These are phyloP conservation scores for Heliamphora pulchella DNA, from an alignment of 179 eudicot species.

Conservation along the genomic window DNA sequence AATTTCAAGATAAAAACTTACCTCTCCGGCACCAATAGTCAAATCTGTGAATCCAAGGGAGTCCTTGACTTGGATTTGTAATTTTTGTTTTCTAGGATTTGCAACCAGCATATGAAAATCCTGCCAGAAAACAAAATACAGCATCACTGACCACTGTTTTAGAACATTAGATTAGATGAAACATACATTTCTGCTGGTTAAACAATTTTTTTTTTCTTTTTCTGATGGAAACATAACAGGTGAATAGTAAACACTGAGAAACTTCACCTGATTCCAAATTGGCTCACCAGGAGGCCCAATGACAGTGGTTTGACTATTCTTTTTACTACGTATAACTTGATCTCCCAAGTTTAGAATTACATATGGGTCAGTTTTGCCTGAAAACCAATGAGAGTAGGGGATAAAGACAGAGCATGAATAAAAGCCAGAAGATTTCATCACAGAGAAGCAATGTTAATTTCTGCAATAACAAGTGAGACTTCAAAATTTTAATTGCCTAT, in stretches of 20 bases:
- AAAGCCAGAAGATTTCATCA: not conserved
- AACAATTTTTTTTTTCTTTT: not conserved
- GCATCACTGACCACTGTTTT: not conserved
- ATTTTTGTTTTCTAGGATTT: constrained; percentile 66
- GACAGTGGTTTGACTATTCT: constrained; percentile 94
- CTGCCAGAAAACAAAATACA: constrained; percentile 29
- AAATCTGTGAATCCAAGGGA: constrained; percentile 75
- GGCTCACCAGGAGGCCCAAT: constrained; percentile 97
- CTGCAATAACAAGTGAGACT: not conserved
- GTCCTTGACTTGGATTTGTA: constrained; percentile 70
- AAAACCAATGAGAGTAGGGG: constrained; percentile 2
- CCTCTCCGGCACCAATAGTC: constrained; percentile 78
- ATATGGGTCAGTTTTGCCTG: constrained; percentile 97
- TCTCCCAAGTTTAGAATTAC: constrained; percentile 79
- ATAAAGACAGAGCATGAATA: not conserved
- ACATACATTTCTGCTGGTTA: not conserved
- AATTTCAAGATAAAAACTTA: constrained; percentile 20
- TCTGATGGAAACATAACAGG: not conserved
- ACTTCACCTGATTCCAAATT: constrained; percentile 92
- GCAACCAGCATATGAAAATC: constrained; percentile 87
- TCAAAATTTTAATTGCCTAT: not conserved
- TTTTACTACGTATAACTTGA: constrained; percentile 83
- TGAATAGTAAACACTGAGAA: not conserved
- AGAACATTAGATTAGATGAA: not conserved
- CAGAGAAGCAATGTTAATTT: not conserved